Evolutionary conservation across 2,329 filamentous ascomycete species (phyloP), one percentile per base, ranked within the genome.

Genomic region (Aspergillus versicolor): DNA sequence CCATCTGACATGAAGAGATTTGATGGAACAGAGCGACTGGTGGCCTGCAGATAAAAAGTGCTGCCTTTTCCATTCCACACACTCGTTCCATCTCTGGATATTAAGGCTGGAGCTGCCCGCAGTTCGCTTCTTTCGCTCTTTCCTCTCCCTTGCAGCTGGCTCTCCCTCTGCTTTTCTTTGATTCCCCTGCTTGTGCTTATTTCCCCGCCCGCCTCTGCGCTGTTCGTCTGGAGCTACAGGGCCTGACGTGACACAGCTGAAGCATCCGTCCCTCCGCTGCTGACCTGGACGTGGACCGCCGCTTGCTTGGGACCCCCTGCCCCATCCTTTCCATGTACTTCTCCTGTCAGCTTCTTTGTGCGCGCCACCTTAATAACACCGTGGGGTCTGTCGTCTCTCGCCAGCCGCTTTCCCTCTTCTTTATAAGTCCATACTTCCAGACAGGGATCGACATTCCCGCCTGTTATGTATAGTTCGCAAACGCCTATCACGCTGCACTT

Each of bases 181-280:
- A 24, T 27, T 30, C n/a, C 38, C n/a, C n/a, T 49, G 30, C 44
- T 24, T 44, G 37, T 56, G 52, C 53, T 56, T 58, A 56, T 51
- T 46, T 47, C 24, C 52, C 47, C 49, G 24, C 50, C 42, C 13
- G 24, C 42, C 41, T 55, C 45, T 56, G 45, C 22, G 48, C 34
- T 44, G 42, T 47, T 41, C 43, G 19, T 40, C n/a, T 19, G 13
- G 6, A 43, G n/a, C 40, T 45, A 2, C 19, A 49, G 22, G 38
- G 9, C 30, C 53, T 56, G 53, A 52, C 54, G 54, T 56, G 54
- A 56, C 43, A 52, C 54, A 56, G 37, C 54, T 46, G 54, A 46
- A 37, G 48, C 54, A 51, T 44, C 54, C 42, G 47, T 17, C 54
- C 48, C 48, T 22, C 54, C n/a, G 37, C 27, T 46, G 41, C 40